Percentiles rank a stretch among this genome's conserved stretches.
phyloP scores from a whole-genome alignment of 179 eudicot species.

The Pouteria campechiana region DNA sequence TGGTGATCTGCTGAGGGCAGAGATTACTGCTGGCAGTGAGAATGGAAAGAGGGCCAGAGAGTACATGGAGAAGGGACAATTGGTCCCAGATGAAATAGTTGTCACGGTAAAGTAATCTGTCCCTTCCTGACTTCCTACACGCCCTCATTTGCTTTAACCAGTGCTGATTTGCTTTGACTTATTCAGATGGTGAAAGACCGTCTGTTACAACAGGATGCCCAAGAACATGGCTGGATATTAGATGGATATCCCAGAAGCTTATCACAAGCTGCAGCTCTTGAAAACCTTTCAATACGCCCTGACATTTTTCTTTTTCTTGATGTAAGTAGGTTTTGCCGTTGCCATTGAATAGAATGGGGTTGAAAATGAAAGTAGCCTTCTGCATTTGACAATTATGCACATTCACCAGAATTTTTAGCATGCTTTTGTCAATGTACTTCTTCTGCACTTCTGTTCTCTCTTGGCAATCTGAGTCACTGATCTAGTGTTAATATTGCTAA shows the following conservation, averaged over 20 bases:
- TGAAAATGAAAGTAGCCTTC: too few relatives aligned
- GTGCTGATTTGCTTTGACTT: conserved; percentile 7
- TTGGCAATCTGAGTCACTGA: too few relatives aligned
- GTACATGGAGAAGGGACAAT: conserved; percentile 89
- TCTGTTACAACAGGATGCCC: conserved; percentile 61
- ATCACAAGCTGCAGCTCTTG: conserved; percentile 91
- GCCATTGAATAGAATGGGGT: too few relatives aligned
- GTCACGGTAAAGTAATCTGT: conserved; percentile 48
- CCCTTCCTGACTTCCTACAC: too few relatives aligned
- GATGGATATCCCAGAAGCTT: conserved; percentile 97
- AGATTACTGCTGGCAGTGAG: conserved; percentile 78
- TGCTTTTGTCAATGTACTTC: too few relatives aligned
- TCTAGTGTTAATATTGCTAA: too few relatives aligned
- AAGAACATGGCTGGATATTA: conserved; percentile 93
- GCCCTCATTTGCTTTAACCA: too few relatives aligned
- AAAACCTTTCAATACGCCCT: conserved; percentile 64
- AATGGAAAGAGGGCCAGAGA: conserved; percentile 81
- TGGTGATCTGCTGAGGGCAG: conserved; percentile 84
- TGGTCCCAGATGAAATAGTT: conserved; percentile 95
- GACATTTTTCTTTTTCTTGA: conserved; percentile 87
- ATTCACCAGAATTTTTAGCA: too few relatives aligned
- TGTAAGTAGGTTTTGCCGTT: conserved; percentile 43
- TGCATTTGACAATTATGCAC: too few relatives aligned
- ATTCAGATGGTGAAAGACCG: conserved; percentile 95
- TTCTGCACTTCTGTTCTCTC: too few relatives aligned